Evolutionary conservation across 2,329 filamentous ascomycete species (phyloP).

Genomic region (Diplocarpon mali): DNA sequence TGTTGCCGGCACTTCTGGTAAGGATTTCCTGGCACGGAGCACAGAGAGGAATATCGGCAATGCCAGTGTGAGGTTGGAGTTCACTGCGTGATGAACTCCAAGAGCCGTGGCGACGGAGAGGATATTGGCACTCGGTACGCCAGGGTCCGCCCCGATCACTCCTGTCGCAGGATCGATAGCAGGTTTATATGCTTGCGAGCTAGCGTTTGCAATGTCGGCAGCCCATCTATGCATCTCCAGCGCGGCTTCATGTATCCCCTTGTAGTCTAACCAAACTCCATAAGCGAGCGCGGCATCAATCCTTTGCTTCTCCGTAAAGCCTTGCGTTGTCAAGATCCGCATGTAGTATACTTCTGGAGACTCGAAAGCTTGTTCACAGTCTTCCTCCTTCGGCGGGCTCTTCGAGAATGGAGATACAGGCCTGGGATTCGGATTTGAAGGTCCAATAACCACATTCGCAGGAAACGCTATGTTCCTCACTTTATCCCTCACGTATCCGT

Average conservation of each 20-base stretch:
- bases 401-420: constrained; percentile 56
- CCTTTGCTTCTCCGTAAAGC: constrained; percentile 68
- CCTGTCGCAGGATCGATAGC: constrained; percentile 52
- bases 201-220: constrained; percentile 59
- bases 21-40: constrained; percentile 64
- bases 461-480: constrained; percentile 58
- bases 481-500: constrained; percentile 64
- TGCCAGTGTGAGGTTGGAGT: constrained; percentile 54
- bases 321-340: constrained; percentile 68
- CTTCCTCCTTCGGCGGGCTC: constrained; percentile 58
- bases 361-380: constrained; percentile 60
- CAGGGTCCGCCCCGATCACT: constrained; percentile 48
- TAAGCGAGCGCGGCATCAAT: constrained; percentile 75
- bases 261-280: constrained; percentile 76
- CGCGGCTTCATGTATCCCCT: constrained; percentile 52
- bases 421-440: constrained; percentile 70
- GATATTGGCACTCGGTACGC: constrained; percentile 59
- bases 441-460: constrained; percentile 63
- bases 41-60: constrained; percentile 80
- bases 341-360: constrained; percentile 69
- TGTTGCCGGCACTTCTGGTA: constrained; percentile 29
- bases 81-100: constrained; percentile 65
- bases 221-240: constrained; percentile 66
- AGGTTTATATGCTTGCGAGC: constrained; percentile 31
- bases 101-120: constrained; percentile 65